These are phyloP conservation scores for Lasiosphaeria hispida DNA, from an alignment of 495 filamentous ascomycete species.

Conservation along the genomic window DNA sequence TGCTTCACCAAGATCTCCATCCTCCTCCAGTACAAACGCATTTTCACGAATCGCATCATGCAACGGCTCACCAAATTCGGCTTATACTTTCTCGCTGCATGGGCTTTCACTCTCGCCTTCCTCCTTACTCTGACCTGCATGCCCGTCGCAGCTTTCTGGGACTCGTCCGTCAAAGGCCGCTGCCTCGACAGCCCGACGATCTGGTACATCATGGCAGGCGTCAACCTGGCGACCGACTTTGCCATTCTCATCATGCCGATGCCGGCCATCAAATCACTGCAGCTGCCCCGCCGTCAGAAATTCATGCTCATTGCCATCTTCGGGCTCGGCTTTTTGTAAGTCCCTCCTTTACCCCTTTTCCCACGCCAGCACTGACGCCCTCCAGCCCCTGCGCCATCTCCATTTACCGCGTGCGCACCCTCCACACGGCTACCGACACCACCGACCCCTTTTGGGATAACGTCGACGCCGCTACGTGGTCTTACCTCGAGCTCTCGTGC, in stretches of 20 bases:
- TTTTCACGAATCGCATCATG: conserved; percentile 33
- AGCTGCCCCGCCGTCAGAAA: conserved; percentile 43
- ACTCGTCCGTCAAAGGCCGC: conserved; percentile 21
- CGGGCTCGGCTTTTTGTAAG: conserved; percentile 46
- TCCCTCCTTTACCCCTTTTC: conserved; percentile 2
- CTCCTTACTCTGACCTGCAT: conserved; percentile 31
- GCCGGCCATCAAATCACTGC: conserved; percentile 31
- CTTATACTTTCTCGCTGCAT: conserved; percentile 33
- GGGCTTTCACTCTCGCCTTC: conserved; percentile 32
- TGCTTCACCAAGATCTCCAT: conserved; percentile 35
- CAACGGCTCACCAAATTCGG: conserved; percentile 26
- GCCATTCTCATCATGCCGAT: conserved; percentile 27
- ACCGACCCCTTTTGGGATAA: conserved; percentile 42
- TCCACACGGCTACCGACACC: conserved; percentile 39
- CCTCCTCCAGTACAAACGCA: conserved; percentile 37
- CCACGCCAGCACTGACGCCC: conserved; percentile 27
- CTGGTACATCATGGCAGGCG: conserved; percentile 43
- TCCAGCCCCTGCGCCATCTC: conserved; percentile 29
- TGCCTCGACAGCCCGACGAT: conserved; percentile 33
- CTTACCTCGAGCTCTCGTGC: conserved; percentile 51
- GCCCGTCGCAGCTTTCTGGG: conserved; percentile 38
- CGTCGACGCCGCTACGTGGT: conserved; percentile 54
- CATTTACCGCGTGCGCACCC: conserved; percentile 37
- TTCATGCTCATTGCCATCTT: conserved; percentile 45
- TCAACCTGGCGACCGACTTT: conserved; percentile 32